Base-by-base conservation (phyloP, 768 basidiomycete species). In the Suillus americanus region DNA sequence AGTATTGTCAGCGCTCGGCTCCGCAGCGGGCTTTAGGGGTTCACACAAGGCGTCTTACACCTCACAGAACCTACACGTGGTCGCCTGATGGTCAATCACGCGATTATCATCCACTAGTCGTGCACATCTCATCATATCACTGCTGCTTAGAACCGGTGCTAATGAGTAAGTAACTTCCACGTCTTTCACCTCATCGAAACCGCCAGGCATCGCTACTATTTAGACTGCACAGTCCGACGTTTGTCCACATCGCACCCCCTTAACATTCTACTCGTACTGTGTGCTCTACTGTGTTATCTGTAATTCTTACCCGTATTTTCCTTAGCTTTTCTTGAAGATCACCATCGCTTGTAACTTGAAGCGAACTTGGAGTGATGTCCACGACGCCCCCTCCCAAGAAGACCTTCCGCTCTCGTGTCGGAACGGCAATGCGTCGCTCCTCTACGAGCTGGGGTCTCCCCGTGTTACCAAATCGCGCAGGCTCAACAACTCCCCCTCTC, bases 341-440 rank as follows among this genome's bases (percentile, higher is more conserved):
- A 37, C 25, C 30, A 28, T 64, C 7, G 35, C 50, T 60, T 20
- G 25, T 28, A 13, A n/a, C n/a, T n/a, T n/a, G n/a, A n/a, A 28
- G 40, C 25, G 5, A 33, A 38, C 75, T 69, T 65, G 70, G 76
- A 25, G 67, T 56, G 33, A 74, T 75, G 65, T 50, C 75, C n/a
- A 60, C 71, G 59, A 72, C 73, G 25, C 70, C 77, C 8, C 74
- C 73, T 61, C 83, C 79, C 71, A 76, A 76, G 63, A 68, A 68
- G 2, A 79, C 83, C 53, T 79, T 84, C 71, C 87, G 89, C 75
- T 76, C 80, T 46, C 87, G 89, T 59, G 83, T 90, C 78, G 85
- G 85, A 59, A 82, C 80, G 56, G 84, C 79, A 60, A 79, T 89
- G 72, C 83, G 87, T 9, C 86, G 88, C 60, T 83, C 87, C 3